These are phyloP conservation scores for Trypanosoma boissoni DNA, from an alignment of 208 protist species.

Conservation along the genomic window DNA sequence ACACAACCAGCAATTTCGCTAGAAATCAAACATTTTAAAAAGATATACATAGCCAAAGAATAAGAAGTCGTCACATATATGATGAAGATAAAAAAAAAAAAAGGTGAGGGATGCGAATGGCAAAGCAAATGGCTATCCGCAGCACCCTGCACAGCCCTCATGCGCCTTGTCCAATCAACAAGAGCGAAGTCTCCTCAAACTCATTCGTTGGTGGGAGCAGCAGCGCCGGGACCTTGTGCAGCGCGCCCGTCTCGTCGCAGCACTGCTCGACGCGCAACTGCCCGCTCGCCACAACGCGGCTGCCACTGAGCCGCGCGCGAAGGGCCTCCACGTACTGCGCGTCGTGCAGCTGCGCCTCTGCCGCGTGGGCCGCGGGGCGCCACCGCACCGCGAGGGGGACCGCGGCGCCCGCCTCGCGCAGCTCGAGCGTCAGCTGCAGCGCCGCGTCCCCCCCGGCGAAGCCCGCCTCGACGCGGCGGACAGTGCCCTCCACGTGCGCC, in stretches of 20 bases:
- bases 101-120: background rate
- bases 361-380: slow-evolving; percentile 6
- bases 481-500: slow-evolving; percentile 50
- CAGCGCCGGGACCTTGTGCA: slow-evolving; percentile 45
- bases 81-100: slow-evolving; percentile 6
- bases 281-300: slow-evolving; percentile 46
- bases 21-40: too few relatives aligned
- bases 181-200: slow-evolving; percentile 14
- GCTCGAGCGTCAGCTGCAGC: slow-evolving; percentile 46
- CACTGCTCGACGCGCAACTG: slow-evolving; percentile 46
- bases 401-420: slow-evolving; percentile 12
- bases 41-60: background rate
- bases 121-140: too few relatives aligned
- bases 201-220: slow-evolving; percentile 23
- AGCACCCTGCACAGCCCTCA: too few relatives aligned
- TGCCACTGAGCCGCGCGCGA: slow-evolving; percentile 13
- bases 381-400: slow-evolving; percentile 44
- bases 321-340: slow-evolving; percentile 7
- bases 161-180: slow-evolving; percentile 10
- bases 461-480: slow-evolving; percentile 39
- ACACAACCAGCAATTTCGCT: too few relatives aligned
- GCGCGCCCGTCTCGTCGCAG: slow-evolving; percentile 38
- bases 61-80: background rate
- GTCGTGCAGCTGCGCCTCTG: background rate
- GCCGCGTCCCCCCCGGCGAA: slow-evolving; percentile 19